These are phyloP conservation scores for Phoma herbarum DNA, from an alignment of 2,329 filamentous ascomycete species.

Conservation along the genomic window DNA sequence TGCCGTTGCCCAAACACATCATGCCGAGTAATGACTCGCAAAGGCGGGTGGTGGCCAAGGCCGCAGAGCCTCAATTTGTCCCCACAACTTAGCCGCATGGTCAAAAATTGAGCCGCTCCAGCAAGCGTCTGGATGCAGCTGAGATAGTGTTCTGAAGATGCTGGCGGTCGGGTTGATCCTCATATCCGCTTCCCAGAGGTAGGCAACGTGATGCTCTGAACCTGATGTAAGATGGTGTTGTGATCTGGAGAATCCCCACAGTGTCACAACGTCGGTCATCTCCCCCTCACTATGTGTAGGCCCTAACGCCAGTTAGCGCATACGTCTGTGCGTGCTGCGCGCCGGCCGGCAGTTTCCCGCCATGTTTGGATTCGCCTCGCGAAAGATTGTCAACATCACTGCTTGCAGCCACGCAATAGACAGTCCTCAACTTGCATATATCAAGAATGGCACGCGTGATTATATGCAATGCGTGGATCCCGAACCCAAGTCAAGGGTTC, in stretches of 20 bases:
- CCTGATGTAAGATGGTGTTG: background rate
- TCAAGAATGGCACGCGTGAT: background rate
- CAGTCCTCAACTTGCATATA: background rate
- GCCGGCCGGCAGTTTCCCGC: background rate
- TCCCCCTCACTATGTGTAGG: background rate
- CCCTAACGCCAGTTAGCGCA: background rate
- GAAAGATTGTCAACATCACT: background rate
- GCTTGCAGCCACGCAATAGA: background rate
- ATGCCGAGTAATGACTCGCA: background rate
- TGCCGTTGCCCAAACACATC: background rate
- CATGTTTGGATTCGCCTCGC: background rate
- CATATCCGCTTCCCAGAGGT: background rate
- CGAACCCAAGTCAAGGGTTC: background rate
- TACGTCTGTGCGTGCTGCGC: background rate
- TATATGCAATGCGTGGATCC: background rate
- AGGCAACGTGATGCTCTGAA: background rate
- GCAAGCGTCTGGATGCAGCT: background rate
- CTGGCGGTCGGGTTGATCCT: no score
- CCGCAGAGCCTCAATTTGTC: background rate
- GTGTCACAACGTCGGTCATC: background rate
- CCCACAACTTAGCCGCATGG: background rate
- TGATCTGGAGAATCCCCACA: background rate
- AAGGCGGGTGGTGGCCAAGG: slow-evolving; percentile 2
- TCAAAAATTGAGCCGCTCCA: background rate
- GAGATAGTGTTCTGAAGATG: background rate